Evolutionary conservation across 306 rosid species (phyloP), one percentile per base, ranked within the genome.

Genomic region (Psophocarpus tetragonolobus): DNA sequence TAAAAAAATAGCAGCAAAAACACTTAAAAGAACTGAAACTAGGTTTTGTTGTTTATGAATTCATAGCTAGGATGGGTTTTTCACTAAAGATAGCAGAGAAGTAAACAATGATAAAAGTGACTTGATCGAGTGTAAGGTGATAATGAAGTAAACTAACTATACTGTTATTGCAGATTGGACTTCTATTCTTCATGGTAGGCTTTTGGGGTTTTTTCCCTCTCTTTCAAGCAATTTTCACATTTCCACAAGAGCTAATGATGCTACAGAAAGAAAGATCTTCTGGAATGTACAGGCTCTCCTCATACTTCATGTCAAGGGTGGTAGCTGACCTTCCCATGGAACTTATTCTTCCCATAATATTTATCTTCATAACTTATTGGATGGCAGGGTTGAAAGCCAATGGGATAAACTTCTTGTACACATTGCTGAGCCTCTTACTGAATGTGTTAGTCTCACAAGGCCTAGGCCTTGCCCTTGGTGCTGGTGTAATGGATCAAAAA

Each of bases 381-480:
- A 90, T 90, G 92, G 89, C 92, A 24, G 88, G 90, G 4, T 82
- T 90, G 3, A 92, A 83, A 65, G 29, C 69, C 7, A 80, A 81
- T 0, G 1, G 63, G 0, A 0, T 18, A 0, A 76, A 47, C 78
- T 90, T 89, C 68, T 26, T 89, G 0, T 62, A 3, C 75, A 79
- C 91, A 29, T 58, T 89, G 24, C 44, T 74, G 1, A 33, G 10
- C 58, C 88, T 83, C 53, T 72, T 92, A 6, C 79, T 83, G 27
- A 68, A 75, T 33, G 94, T 92, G 7, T 6, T 92, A 1, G 96
- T 90, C 0, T 10, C 96, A 6, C 94, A 86, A 82, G 97, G 96
- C 12, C 51, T 90, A 4, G 96, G 94, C 4, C 87, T 92, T 9
- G 93, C 96, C 3, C 56, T 92, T 5, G 97, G 97, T 2, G 96